Conservation (phyloP, 805 yeast genomes). For the Ogataea salicorniae region DNA sequence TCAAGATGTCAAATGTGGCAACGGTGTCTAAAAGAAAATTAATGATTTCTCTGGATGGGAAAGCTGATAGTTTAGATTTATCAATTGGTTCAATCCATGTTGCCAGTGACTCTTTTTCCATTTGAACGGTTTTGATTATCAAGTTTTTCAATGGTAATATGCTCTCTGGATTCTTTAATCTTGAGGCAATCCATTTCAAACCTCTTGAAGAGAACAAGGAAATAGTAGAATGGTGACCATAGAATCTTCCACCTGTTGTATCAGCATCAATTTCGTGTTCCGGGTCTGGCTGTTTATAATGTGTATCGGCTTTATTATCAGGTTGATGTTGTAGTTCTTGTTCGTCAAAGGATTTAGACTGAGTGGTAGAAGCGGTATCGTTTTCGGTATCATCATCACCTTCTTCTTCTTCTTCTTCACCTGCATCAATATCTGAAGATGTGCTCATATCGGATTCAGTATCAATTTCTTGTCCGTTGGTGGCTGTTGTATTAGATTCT, state of each 20-base stretch:
- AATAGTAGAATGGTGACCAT: conserved; percentile 29
- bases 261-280: conserved; percentile 13
- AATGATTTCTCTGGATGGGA: conserved; percentile 28
- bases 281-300: too few relatives aligned
- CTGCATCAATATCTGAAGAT: neutral
- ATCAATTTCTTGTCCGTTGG: conserved; percentile 1
- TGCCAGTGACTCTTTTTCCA: conserved; percentile 18
- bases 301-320: too few relatives aligned
- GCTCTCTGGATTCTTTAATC: conserved; percentile 11
- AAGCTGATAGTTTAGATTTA: conserved; percentile 18
- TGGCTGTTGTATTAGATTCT: neutral
- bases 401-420: neutral
- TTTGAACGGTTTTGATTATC: conserved; percentile 12
- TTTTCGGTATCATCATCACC: conserved; percentile 1
- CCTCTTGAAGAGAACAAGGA: conserved; percentile 40
- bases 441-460: neutral
- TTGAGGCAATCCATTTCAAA: conserved; percentile 33
- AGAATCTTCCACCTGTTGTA: conserved; percentile 10
- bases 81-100: conserved; percentile 34
- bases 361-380: neutral
- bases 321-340: neutral
- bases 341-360: neutral
- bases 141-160: conserved; percentile 23
- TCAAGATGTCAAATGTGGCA: neutral
- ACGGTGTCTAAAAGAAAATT: conserved; percentile 8